Evolutionary conservation across 768 basidiomycete genomes (phyloP).

Genomic region (Tephrocybe sp.): DNA sequence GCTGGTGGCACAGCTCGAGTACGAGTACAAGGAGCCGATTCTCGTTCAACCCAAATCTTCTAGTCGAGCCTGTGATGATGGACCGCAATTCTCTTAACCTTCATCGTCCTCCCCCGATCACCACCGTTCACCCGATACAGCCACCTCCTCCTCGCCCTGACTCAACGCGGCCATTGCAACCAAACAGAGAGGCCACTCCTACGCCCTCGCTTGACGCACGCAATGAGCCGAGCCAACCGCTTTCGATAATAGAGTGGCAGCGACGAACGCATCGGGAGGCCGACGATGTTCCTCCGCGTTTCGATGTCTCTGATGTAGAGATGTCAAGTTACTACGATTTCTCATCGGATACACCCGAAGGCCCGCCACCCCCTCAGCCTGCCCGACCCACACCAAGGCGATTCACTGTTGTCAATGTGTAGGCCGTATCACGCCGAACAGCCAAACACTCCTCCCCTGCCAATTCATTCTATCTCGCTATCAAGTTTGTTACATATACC

Average conservation of each 20-base stretch:
- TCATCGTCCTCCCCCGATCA: conserved; percentile 15
- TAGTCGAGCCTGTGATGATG: conserved; percentile 19
- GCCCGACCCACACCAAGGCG: conserved; percentile 21
- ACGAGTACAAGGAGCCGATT: conserved; percentile 11
- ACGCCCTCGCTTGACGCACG: conserved; percentile 12
- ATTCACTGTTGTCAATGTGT: conserved; percentile 33
- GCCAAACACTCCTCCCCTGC: background rate
- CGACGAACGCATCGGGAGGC: conserved; percentile 25
- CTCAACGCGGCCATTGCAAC: conserved; percentile 11
- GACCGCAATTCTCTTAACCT: conserved; percentile 5
- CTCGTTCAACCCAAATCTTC: conserved; percentile 29
- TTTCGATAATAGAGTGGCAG: conserved; percentile 30
- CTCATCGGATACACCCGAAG: conserved; percentile 19
- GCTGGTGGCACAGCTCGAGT: conserved; percentile 2
- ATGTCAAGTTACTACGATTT: conserved; percentile 32
- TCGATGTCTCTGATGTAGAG: conserved; percentile 28
- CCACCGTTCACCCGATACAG: conserved; percentile 15
- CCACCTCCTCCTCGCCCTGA: conserved; percentile 11
- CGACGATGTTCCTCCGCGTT: conserved; percentile 18
- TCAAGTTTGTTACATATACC: background rate
- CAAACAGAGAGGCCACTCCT: conserved; percentile 11
- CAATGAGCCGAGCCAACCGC: conserved; percentile 10
- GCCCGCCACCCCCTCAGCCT: conserved; percentile 18
- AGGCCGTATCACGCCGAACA: background rate
- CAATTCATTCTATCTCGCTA: background rate